Evolutionary conservation across 805 yeast species (phyloP), one percentile per base, ranked within the genome.

Genomic region (Saturnispora quitensis): DNA sequence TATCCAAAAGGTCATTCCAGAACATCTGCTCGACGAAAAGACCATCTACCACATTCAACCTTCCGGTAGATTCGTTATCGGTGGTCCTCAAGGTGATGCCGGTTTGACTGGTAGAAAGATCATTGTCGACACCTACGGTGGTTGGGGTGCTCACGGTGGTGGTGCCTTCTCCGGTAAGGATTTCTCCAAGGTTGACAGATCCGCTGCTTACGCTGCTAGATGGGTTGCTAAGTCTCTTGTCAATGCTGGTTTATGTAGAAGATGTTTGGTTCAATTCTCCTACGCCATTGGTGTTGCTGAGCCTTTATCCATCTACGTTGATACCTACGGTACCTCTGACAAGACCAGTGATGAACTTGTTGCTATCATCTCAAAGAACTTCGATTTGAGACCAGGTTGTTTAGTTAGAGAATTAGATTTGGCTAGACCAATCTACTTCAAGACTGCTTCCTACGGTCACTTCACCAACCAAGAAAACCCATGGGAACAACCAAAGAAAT

Each of bases 131-230:
- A 95, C 99, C 60, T 93, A 93, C 78, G 99, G 99, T 79, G 99
- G 99, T 68, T 95, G 99, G 95, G 97, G 99, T 76, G 98, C 99
- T 68, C 99, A 93, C 81, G 99, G 99, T 77, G 99, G 99, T 81
- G 99, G 99, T 81, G 99, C 99, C 60, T 93, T 93, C 89, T 86
- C 96, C 59, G 99, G 99, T 75, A 93, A 93, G 81, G 99, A 93
- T 76, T 93, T 88, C 87, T 89, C 97, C 72, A 93, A 93, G 82
- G 99, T 93, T 68, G 99, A 93, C 75, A 88, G 99, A 79, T 91
- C 98, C 60, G 99, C 99, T 70, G 99, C 99, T 62, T 93, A 93
- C 72, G 97, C 99, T 68, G 99, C 99, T 65, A 89, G 99, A 80
- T 93, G 99, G 99, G 97, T 93, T 66, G 99, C 99, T 72, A 93